Base-by-base conservation (phyloP, 208 protist species). In the Leptomonas seymouri region DNA sequence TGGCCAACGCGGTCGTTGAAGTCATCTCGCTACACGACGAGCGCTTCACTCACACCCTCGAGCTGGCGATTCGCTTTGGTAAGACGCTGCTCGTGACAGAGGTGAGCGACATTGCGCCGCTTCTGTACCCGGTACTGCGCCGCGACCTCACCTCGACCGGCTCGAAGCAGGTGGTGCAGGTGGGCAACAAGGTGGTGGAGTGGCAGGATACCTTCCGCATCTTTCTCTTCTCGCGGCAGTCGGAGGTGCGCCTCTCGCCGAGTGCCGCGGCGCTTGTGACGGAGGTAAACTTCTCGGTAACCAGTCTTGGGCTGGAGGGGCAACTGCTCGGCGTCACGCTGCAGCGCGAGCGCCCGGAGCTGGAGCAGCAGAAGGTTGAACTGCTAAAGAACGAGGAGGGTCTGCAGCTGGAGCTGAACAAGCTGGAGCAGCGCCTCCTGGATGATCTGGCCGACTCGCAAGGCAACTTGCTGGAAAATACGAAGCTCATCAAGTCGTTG, bases 61-160 rank as follows among this genome's bases (percentile, higher is more conserved):
- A 99, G 86, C 89, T 99, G 12, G 93, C 97, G 42, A 97, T 99
- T 11, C 86, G 98, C 48, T 99, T 99, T 79, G 98, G 98, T 66
- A 99, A 99, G 84, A 99, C 97, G 49, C 82, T 99, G 34, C 81
- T 99, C 11, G 91, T 99, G 60, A 87, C 89, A 27, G 97, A 99
- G 82, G 97, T 99, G 50, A 87, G 98, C 70, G 63, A 55, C n/a
- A 87, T 99, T 9, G 93, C 97, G 66, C 91, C 97, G 30, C 85
- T 99, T 44, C 84, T 99, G 6, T 97, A 94, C 74, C 93, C 97
- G 14, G 49, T 99, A 4, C 76, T 99, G n/a, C 85, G 97, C 16
- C 82, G 85, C n/a, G 97, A 99, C 76, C 67, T 99, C 8, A 61
- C 92, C 39, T 86, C 84, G 18, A 84, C 91, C 25, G 97, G 97